phyloP scores from a whole-genome alignment of 768 basidiomycete genomes.

The Daedaleopsis sinensis region DNA sequence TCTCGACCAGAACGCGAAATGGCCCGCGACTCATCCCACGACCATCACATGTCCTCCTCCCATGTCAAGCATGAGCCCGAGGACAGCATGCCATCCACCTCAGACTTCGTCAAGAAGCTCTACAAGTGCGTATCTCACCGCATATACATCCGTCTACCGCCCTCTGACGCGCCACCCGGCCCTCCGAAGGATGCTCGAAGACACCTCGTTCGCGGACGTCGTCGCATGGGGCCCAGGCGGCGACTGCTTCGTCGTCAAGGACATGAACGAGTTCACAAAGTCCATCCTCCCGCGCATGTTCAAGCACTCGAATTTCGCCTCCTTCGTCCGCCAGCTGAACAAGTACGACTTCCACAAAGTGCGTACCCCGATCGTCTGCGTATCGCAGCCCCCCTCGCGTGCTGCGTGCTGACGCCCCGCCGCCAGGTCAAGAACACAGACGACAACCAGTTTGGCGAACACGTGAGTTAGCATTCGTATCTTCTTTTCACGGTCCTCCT shows the following conservation, averaged over 20 bases:
- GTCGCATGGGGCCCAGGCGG: conserved; percentile 85
- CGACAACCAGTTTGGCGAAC: conserved; percentile 70
- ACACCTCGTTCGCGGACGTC: conserved; percentile 67
- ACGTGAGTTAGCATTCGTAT: conserved; percentile 40
- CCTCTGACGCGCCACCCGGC: background rate
- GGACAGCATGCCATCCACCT: conserved; percentile 84
- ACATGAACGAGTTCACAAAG: conserved; percentile 97
- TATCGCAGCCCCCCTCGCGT: background rate
- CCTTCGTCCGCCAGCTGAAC: conserved; percentile 91
- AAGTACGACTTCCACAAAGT: conserved; percentile 97
- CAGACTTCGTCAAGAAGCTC: conserved; percentile 93
- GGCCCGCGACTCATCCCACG: conserved; percentile 27
- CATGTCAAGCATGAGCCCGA: conserved; percentile 47
- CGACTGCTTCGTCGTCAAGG: conserved; percentile 93
- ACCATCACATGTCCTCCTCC: conserved; percentile 13
- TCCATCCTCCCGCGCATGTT: conserved; percentile 88
- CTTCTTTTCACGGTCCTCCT: background rate
- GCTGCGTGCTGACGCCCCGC: conserved; percentile 14
- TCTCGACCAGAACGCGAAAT: conserved; percentile 25
- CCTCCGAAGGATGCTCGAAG: conserved; percentile 79
- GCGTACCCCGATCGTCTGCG: conserved; percentile 13
- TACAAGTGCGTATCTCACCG: conserved; percentile 66
- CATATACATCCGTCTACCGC: background rate
- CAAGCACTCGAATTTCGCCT: conserved; percentile 94
- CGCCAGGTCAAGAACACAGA: conserved; percentile 79